These are phyloP conservation scores for Fusarium beomiforme DNA, from an alignment of 2,329 filamentous ascomycete genomes.

Conservation along the genomic window DNA sequence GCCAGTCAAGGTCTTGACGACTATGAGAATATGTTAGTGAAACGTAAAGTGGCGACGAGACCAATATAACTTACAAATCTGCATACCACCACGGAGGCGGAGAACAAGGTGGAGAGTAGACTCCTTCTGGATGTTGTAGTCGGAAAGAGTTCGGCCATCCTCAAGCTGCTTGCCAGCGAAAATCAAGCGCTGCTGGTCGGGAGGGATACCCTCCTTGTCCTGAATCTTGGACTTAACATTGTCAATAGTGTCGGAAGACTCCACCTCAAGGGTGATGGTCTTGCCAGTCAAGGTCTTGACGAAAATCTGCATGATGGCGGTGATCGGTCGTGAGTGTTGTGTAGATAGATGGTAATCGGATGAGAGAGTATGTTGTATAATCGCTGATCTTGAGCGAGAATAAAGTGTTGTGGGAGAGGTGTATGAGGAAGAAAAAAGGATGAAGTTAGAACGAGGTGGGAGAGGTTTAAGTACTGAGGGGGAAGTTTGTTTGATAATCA, in stretches of 20 bases:
- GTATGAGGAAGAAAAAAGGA: conserved; percentile 19
- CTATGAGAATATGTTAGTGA: conserved; percentile 40
- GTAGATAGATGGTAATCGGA: conserved; percentile 30
- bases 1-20: conserved; percentile 87
- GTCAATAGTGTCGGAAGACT: conserved; percentile 93
- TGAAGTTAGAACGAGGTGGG: conserved; percentile 35
- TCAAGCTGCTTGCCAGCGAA: conserved; percentile 98
- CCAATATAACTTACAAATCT: conserved; percentile 65
- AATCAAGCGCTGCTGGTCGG: conserved; percentile 95
- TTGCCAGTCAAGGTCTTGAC: conserved; percentile 93
- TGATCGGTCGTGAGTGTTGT: conserved; percentile 43
- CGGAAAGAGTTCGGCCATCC: conserved; percentile 74
- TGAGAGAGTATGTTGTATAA: conserved; percentile 1
- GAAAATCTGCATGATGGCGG: conserved; percentile 90
- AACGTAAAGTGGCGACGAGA: neutral
- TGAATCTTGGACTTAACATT: conserved; percentile 99
- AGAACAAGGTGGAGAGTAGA: conserved; percentile 80
- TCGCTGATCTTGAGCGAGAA: conserved; percentile 20
- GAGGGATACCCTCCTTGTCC: conserved; percentile 97
- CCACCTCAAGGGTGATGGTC: conserved; percentile 71
- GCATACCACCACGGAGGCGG: conserved; percentile 73
- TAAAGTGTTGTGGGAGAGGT: conserved; percentile 17
- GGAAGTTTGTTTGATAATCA: conserved; percentile 39
- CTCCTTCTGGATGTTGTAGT: conserved; percentile 70
- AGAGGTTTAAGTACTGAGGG: conserved; percentile 47